Conservation (phyloP, 768 basidiomycete species). For the Hypsizygus marmoreus region DNA sequence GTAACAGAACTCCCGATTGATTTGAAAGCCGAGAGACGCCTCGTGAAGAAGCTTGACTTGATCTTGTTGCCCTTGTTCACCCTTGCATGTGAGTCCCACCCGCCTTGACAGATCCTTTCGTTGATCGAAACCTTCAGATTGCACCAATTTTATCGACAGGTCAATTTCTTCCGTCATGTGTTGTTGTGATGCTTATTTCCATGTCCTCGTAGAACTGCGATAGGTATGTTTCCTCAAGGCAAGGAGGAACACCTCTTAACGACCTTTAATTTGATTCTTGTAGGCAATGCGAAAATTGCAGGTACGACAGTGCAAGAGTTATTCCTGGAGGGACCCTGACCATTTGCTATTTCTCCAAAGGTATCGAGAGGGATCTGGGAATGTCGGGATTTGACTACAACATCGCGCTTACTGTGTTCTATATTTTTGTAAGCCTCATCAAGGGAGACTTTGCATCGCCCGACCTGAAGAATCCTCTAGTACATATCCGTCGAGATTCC, state of each 20-base stretch:
- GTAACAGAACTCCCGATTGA: slow-evolving; percentile 11
- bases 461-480: background rate
- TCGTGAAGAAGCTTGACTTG: slow-evolving; percentile 38
- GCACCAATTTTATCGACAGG: slow-evolving; percentile 25
- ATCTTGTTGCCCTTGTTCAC: slow-evolving; percentile 32
- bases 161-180: background rate
- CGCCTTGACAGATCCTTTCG: background rate
- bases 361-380: slow-evolving; percentile 34
- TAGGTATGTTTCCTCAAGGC: slow-evolving; percentile 14
- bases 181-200: background rate
- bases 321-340: too few species aligned
- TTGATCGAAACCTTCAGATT: slow-evolving; percentile 11
- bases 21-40: slow-evolving; percentile 33
- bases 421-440: slow-evolving; percentile 22
- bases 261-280: background rate
- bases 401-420: slow-evolving; percentile 37
- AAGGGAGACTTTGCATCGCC: background rate
- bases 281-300: slow-evolving; percentile 26
- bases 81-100: slow-evolving; percentile 20
- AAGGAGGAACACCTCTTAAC: background rate
- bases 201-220: slow-evolving; percentile 17
- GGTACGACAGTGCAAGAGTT: slow-evolving; percentile 5
- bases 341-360: slow-evolving; percentile 4
- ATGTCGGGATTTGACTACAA: slow-evolving; percentile 38
- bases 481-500: slow-evolving; percentile 24